Conservation (phyloP, 208 protist species). For the Leishmania amazonensis region DNA sequence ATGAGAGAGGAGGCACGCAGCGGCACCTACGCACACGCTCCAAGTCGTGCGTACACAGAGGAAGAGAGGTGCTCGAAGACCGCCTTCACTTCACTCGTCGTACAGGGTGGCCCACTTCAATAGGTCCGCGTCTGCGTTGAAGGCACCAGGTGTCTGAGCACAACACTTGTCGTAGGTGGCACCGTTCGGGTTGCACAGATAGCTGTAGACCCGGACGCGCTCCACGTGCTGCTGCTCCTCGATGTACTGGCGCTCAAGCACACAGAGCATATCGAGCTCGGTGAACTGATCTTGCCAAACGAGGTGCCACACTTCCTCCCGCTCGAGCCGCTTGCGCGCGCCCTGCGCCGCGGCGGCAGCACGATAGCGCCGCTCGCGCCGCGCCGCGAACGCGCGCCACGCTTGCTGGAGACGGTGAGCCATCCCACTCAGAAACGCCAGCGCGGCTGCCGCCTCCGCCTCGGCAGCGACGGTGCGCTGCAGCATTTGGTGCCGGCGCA, state of each 20-base stretch:
- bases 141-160: neutral
- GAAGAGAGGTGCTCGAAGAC: neutral
- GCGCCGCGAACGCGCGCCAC: constrained; percentile 44
- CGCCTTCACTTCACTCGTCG: constrained; percentile 1
- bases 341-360: constrained; percentile 6
- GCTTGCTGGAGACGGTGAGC: constrained; percentile 41
- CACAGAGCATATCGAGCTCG: constrained; percentile 27
- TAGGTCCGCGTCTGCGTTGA: neutral
- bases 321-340: constrained; percentile 41
- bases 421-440: constrained; percentile 12
- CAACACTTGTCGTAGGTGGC: neutral
- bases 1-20: neutral
- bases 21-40: neutral
- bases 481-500: constrained; percentile 34
- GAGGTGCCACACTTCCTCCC: constrained; percentile 45
- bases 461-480: constrained; percentile 16
- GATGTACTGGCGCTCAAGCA: constrained; percentile 36
- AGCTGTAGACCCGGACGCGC: constrained; percentile 14
- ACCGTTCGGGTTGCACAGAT: constrained; percentile 1
- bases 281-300: constrained; percentile 32
- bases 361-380: constrained; percentile 20
- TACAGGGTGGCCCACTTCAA: constrained; percentile 10
- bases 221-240: constrained; percentile 29
- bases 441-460: constrained; percentile 20
- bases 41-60: neutral